These are phyloP conservation scores for Clarkia xantiana DNA, from an alignment of 345 rosid species.

Conservation along the genomic window DNA sequence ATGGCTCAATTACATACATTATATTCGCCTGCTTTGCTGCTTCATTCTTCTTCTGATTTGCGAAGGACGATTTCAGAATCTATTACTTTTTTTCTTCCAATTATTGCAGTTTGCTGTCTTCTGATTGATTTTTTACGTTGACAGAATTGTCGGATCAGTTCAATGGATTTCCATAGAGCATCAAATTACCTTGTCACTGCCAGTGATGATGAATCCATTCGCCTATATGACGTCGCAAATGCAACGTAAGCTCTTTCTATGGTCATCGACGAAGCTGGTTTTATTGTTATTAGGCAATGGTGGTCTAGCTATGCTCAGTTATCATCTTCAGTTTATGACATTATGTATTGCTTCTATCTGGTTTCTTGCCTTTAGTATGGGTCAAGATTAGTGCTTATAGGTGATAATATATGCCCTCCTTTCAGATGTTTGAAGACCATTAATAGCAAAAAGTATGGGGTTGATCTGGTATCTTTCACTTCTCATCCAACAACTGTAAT, in stretches of 20 bases:
- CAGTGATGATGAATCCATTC: constrained; percentile 94
- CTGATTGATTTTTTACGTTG: not conserved
- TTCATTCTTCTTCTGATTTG: not conserved
- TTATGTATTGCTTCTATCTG: too few relatives aligned
- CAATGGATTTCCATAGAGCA: constrained; percentile 81
- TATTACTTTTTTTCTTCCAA: not conserved
- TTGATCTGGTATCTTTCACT: constrained; percentile 88
- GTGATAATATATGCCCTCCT: not conserved
- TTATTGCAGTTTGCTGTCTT: not conserved
- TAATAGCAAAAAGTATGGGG: constrained; percentile 97
- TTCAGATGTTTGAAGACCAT: constrained; percentile 57
- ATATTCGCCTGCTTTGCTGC: not conserved
- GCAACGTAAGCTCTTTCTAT: constrained; percentile 37
- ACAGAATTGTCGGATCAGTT: constrained; percentile 79
- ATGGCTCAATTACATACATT: not conserved
- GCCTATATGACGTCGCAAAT: constrained; percentile 56
- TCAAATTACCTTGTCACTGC: constrained; percentile 84
- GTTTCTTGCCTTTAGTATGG: too few relatives aligned
- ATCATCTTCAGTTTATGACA: too few relatives aligned
- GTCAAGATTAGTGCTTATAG: not conserved
- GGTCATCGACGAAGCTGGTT: too few relatives aligned
- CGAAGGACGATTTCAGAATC: not conserved
- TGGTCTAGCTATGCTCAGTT: too few relatives aligned
- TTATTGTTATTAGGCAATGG: too few relatives aligned
- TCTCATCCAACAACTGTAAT: constrained; percentile 59